phyloP scores from a whole-genome alignment of 139 green algal genomes.

The Pseudopediastrum boryanum region DNA sequence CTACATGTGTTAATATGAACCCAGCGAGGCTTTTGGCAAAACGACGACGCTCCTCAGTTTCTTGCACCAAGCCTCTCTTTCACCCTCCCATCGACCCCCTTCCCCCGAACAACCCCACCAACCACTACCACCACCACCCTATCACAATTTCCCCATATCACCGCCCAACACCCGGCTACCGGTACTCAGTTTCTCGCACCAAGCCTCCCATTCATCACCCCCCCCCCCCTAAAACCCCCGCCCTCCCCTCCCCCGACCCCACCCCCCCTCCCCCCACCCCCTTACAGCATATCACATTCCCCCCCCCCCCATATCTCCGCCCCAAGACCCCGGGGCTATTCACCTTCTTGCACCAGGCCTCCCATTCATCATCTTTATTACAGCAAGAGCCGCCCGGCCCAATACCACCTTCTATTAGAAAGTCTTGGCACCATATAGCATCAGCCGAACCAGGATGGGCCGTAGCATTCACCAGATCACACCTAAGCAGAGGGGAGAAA shows the following conservation, averaged over 20 bases:
- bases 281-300: background rate
- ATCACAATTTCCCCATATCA: background rate
- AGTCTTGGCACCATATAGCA: slow-evolving; percentile 57
- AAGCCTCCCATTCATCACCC: background rate
- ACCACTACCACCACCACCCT: background rate
- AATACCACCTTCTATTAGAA: slow-evolving; percentile 43
- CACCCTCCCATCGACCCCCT: background rate
- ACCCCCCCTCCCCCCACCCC: background rate
- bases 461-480: background rate
- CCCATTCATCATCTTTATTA: slow-evolving; percentile 56
- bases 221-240: background rate
- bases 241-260: background rate
- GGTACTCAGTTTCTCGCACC: background rate
- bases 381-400: slow-evolving; percentile 57
- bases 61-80: too few species aligned
- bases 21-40: too few species aligned
- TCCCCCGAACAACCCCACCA: background rate
- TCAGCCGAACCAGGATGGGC: background rate
- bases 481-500: background rate
- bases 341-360: slow-evolving; percentile 55
- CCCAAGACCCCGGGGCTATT: background rate
- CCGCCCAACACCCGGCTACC: background rate
- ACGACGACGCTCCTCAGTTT: too few species aligned
- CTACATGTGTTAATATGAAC: too few species aligned
- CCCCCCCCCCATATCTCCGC: background rate